Evolutionary conservation across 2,329 filamentous ascomycete species (phyloP).

Genomic region (Aspergillus eucalypticola): DNA sequence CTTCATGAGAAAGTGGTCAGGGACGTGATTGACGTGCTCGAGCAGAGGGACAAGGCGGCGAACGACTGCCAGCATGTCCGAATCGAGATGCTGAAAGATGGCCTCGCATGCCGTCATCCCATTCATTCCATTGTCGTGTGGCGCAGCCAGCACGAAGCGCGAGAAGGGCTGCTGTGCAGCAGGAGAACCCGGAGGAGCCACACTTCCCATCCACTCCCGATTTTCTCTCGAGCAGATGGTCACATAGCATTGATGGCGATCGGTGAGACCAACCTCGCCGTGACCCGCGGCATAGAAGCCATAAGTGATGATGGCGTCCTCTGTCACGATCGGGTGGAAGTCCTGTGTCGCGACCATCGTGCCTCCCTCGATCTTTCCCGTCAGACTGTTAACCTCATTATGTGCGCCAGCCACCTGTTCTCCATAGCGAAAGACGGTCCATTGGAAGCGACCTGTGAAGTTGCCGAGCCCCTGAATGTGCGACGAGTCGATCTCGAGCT

Average conservation of each 20-base stretch:
- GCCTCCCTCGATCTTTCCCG: background rate
- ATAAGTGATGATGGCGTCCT: conserved; percentile 8
- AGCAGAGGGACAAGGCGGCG: conserved; percentile 1
- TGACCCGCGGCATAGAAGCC: conserved; percentile 6
- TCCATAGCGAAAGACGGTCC: conserved; percentile 4
- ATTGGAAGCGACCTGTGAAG: conserved; percentile 4
- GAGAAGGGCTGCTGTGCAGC: conserved; percentile 4
- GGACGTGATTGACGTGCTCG: conserved; percentile 2
- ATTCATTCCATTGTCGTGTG: conserved; percentile 9
- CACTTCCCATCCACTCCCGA: conserved; percentile 1
- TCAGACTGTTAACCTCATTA: background rate
- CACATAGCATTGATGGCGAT: conserved; percentile 7
- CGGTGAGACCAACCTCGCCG: conserved; percentile 4
- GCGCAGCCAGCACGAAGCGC: conserved; percentile 5
- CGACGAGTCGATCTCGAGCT: conserved; percentile 1
- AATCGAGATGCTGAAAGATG: conserved; percentile 2
- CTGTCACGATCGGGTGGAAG: conserved; percentile 3
- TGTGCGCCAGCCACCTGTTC: conserved; percentile 1
- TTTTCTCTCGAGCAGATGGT: conserved; percentile 1
- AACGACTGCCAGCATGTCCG: background rate
- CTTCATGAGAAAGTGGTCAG: conserved; percentile 3
- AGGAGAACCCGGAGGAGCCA: background rate
- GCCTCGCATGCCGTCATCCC: conserved; percentile 4
- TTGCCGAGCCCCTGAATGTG: background rate
- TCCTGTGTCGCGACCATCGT: conserved; percentile 5